phyloP scores from a whole-genome alignment of 2,329 filamentous ascomycete species.

The Didymella sp. region DNA sequence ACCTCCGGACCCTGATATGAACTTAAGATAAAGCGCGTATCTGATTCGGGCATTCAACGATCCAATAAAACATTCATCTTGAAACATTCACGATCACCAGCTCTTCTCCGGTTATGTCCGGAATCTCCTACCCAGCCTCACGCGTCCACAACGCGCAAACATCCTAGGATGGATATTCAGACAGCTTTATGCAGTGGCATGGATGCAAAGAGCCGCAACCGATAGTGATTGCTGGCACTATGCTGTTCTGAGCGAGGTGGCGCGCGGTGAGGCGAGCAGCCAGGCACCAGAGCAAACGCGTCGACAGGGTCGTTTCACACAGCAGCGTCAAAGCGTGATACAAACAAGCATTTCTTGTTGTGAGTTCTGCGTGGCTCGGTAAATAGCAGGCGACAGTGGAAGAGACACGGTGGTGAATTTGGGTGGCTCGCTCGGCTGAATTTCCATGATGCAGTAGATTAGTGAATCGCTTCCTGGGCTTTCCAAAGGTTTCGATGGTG shows the following conservation, averaged over 20 bases:
- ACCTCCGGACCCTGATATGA: background rate
- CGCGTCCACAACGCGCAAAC: background rate
- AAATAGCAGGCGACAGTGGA: slow-evolving; percentile 6
- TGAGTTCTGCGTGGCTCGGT: slow-evolving; percentile 8
- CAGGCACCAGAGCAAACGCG: slow-evolving; percentile 36
- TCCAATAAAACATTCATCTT: background rate
- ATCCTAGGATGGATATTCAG: background rate
- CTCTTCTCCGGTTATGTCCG: background rate
- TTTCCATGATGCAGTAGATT: slow-evolving; percentile 19
- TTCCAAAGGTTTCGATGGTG: slow-evolving; percentile 43
- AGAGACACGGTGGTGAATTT: slow-evolving; percentile 30
- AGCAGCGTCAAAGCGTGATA: slow-evolving; percentile 18
- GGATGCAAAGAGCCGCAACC: slow-evolving; percentile 9
- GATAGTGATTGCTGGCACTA: slow-evolving; percentile 16
- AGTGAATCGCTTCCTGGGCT: slow-evolving; percentile 23
- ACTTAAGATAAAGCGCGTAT: background rate
- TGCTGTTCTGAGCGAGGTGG: slow-evolving; percentile 17
- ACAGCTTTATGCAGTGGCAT: background rate
- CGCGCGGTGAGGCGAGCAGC: slow-evolving; percentile 31
- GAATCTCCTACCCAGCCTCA: background rate
- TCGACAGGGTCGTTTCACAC: slow-evolving; percentile 27
- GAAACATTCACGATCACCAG: background rate
- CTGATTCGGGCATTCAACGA: background rate
- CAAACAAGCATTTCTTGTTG: slow-evolving; percentile 6
- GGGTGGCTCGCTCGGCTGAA: slow-evolving; percentile 12